Percentiles rank a stretch among this genome's conserved stretches.
phyloP scores from a whole-genome alignment of 805 yeast species.

The Metschnikowia rubicola region DNA sequence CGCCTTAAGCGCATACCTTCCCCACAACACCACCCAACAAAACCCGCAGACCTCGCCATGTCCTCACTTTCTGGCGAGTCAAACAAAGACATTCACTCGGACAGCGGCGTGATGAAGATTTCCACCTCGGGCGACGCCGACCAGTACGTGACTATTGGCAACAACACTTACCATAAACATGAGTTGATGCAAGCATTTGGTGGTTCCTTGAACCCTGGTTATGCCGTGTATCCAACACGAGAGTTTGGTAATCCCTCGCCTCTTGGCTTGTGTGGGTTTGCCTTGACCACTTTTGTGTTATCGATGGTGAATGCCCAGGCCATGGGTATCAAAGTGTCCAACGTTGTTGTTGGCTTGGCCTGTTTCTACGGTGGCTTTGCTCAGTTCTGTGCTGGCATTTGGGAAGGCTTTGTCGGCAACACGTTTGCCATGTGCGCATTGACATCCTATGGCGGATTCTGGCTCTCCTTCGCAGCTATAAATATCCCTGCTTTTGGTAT shows the following conservation, averaged over 20 bases:
- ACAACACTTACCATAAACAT: conserved; percentile 26
- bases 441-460: conserved; percentile 53
- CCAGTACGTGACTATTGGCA: conserved; percentile 32
- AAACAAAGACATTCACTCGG: conserved; percentile 10
- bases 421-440: conserved; percentile 19
- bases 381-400: conserved; percentile 20
- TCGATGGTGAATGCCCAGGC: conserved; percentile 20
- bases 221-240: conserved; percentile 43
- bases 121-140: conserved; percentile 29
- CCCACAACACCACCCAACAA: neutral
- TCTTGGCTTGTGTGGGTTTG: conserved; percentile 20
- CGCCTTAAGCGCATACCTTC: neutral
- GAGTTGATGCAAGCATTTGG: conserved; percentile 40
- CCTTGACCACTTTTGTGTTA: conserved; percentile 19
- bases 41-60: conserved; percentile 2
- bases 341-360: conserved; percentile 17
- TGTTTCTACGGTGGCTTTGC: conserved; percentile 20
- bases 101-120: conserved; percentile 21
- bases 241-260: conserved; percentile 40
- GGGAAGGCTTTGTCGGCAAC: conserved; percentile 21
- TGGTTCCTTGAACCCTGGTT: conserved; percentile 34
- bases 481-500: conserved; percentile 60
- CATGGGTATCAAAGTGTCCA: conserved; percentile 17
- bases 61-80: conserved; percentile 14
- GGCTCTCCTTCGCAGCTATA: conserved; percentile 64